Conservation (phyloP, 257 asterid species). For the Rehmannia glutinosa region DNA sequence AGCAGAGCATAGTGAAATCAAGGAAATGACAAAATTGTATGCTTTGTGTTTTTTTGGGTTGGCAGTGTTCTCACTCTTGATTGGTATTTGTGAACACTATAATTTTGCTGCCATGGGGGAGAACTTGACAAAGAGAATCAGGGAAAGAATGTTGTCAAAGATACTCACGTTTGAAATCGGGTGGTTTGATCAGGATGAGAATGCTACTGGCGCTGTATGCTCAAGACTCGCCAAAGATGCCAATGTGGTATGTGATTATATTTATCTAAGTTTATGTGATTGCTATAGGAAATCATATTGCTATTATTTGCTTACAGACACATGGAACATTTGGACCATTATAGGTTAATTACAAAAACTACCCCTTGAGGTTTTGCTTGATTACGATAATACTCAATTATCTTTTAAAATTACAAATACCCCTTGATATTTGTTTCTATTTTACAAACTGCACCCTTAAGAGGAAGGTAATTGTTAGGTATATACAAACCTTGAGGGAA, state of each 20-base stretch:
- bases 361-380: too few species aligned
- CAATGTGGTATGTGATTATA: constrained; percentile 87
- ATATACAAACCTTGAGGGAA: too few species aligned
- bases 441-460: too few species aligned
- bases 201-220: constrained; percentile 76
- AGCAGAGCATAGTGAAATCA: constrained; percentile 51
- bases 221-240: constrained; percentile 91
- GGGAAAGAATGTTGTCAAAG: constrained; percentile 81
- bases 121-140: constrained; percentile 69
- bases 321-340: too few species aligned
- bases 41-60: constrained; percentile 60
- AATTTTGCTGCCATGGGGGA: constrained; percentile 96
- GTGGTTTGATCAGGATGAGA: constrained; percentile 88
- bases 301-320: too few species aligned
- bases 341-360: too few species aligned
- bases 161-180: constrained; percentile 87
- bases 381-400: too few species aligned
- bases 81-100: constrained; percentile 70
- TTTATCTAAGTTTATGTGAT: too few species aligned
- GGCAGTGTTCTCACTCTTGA: constrained; percentile 59
- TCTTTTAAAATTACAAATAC: too few species aligned
- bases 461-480: too few species aligned
- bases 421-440: too few species aligned
- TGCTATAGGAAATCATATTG: too few species aligned
- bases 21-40: constrained; percentile 49